Percentiles rank a stretch among this genome's conserved stretches.
Conservation (phyloP, 495 filamentous ascomycete species). For the Coniosporium apollinis region DNA sequence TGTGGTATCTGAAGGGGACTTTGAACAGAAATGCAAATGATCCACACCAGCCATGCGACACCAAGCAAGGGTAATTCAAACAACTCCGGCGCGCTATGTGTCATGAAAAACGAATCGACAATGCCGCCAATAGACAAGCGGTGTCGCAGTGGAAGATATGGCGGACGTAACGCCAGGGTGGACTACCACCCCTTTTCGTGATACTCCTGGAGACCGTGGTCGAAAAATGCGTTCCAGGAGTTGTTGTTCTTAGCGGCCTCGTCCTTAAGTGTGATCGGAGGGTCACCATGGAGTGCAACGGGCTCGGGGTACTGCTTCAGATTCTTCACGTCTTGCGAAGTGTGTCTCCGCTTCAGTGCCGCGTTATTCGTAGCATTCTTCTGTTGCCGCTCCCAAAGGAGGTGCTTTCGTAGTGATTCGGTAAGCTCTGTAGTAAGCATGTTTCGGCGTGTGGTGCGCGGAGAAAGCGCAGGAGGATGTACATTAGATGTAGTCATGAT, state of each 20-base stretch:
- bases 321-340: constrained; percentile 73
- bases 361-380: constrained; percentile 80
- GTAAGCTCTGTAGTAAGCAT: constrained; percentile 93
- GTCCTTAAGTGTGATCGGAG: constrained; percentile 9
- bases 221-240: constrained; percentile 48
- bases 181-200: constrained; percentile 55
- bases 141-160: too few relatives aligned
- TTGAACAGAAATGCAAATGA: too few relatives aligned
- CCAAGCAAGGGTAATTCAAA: too few relatives aligned
- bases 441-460: constrained; percentile 82
- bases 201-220: constrained; percentile 50
- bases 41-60: too few relatives aligned
- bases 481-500: constrained; percentile 54
- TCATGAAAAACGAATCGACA: too few relatives aligned
- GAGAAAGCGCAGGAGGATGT: constrained; percentile 57
- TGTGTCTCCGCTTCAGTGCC: constrained; percentile 80
- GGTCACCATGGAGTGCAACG: constrained; percentile 2
- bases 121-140: too few relatives aligned
- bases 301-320: constrained; percentile 54
- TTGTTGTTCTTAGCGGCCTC: constrained; percentile 40
- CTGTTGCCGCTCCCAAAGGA: constrained; percentile 78
- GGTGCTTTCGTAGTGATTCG: constrained; percentile 56
- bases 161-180: too few relatives aligned
- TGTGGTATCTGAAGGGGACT: too few relatives aligned
- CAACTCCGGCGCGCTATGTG: too few relatives aligned